These are phyloP conservation scores for Pseudopyricularia cyperi DNA, from an alignment of 2,329 filamentous ascomycete genomes.

Conservation along the genomic window DNA sequence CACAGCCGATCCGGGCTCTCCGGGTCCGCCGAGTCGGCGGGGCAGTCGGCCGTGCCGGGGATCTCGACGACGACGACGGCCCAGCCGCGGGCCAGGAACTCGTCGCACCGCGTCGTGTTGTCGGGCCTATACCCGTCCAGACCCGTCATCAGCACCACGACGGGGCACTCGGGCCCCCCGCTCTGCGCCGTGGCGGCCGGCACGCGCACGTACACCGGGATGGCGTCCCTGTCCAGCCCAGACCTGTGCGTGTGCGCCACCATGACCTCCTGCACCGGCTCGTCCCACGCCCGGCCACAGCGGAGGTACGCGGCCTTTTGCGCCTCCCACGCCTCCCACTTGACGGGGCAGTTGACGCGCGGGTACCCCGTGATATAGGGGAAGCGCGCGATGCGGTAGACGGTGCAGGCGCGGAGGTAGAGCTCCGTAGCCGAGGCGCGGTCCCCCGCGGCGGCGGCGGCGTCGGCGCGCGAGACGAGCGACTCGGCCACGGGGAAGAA, in stretches of 20 bases:
- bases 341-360: conserved; percentile 24
- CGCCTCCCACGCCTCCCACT: conserved; percentile 50
- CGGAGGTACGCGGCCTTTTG: conserved; percentile 53
- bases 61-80: conserved; percentile 50
- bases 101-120: conserved; percentile 46
- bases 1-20: conserved; percentile 46
- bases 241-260: conserved; percentile 44
- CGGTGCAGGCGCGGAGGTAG: conserved; percentile 56
- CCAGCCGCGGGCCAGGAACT: conserved; percentile 52
- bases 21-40: conserved; percentile 48
- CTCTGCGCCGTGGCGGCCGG: conserved; percentile 29
- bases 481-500: conserved; percentile 49
- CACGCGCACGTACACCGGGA: conserved; percentile 54
- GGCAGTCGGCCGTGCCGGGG: conserved; percentile 55
- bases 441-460: conserved; percentile 29
- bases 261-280: conserved; percentile 46
- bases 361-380: conserved; percentile 37
- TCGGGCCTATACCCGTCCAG: conserved; percentile 51
- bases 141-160: conserved; percentile 45
- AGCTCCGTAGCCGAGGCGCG: conserved; percentile 41
- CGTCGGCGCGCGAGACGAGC: conserved; percentile 38
- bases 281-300: conserved; percentile 37
- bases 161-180: conserved; percentile 21
- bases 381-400: conserved; percentile 64
- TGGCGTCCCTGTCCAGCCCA: conserved; percentile 35